phyloP scores from a whole-genome alignment of 495 filamentous ascomycete species.

The Xanthoparmelia taractica region DNA sequence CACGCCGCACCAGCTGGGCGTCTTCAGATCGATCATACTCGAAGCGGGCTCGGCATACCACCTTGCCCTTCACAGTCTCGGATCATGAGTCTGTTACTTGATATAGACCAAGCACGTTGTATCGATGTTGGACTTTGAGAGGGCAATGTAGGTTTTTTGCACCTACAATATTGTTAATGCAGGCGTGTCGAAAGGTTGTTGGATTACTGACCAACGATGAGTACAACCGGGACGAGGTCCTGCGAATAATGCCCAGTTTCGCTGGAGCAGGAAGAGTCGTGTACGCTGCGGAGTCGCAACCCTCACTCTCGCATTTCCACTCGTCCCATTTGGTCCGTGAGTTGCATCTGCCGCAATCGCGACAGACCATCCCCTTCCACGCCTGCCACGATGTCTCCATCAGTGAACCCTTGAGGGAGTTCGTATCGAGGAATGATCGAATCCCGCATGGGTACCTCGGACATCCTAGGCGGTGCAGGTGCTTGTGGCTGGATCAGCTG shows the following conservation, averaged over 20 bases:
- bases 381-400: background rate
- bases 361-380: slow-evolving; percentile 3
- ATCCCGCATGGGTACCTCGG: no score
- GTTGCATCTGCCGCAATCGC: background rate
- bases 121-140: background rate
- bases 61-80: background rate
- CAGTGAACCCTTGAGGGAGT: background rate
- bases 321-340: no score
- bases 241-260: no score
- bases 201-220: background rate
- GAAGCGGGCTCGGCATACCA: background rate
- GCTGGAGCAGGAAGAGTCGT: no score
- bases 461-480: no score
- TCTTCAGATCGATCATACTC: background rate
- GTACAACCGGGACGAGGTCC: background rate
- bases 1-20: background rate
- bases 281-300: no score
- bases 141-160: background rate
- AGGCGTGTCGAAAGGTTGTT: no score
- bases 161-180: background rate
- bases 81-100: background rate
- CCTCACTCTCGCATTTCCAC: background rate
- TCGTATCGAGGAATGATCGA: background rate
- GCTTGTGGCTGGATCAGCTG: no score
- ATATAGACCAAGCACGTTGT: background rate